phyloP scores from a whole-genome alignment of 768 basidiomycete species.

The Piloderma croceum region DNA sequence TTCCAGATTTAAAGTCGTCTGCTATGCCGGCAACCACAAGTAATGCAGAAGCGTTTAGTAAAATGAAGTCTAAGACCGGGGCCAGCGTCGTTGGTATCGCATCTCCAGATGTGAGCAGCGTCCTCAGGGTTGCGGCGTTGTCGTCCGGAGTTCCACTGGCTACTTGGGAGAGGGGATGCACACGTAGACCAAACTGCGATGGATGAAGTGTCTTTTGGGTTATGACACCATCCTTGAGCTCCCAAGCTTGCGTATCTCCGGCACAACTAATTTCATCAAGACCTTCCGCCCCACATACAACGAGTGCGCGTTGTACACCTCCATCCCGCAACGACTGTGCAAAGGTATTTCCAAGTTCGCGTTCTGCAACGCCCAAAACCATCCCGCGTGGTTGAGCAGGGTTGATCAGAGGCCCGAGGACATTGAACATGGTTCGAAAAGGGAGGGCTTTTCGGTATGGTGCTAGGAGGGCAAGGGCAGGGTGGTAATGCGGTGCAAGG shows the following conservation, averaged over 20 bases:
- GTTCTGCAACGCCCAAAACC: constrained; percentile 86
- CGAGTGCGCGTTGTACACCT: constrained; percentile 77
- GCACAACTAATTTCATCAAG: constrained; percentile 96
- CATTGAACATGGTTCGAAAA: constrained; percentile 95
- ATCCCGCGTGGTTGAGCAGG: constrained; percentile 82
- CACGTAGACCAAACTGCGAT: constrained; percentile 68
- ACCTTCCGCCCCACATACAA: constrained; percentile 89
- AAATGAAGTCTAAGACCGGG: constrained; percentile 78
- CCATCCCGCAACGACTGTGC: constrained; percentile 66
- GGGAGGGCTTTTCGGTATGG: constrained; percentile 83
- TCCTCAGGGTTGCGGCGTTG: constrained; percentile 71
- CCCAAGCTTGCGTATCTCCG: constrained; percentile 83
- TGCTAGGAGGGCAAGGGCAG: constrained; percentile 71
- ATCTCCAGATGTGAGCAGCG: constrained; percentile 54
- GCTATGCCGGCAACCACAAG: constrained; percentile 81
- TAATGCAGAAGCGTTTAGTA: constrained; percentile 86
- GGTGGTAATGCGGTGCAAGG: constrained; percentile 92
- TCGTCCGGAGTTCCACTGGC: constrained; percentile 68
- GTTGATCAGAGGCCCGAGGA: constrained; percentile 91
- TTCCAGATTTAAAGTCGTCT: constrained; percentile 62
- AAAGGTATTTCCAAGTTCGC: constrained; percentile 75
- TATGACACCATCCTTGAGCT: constrained; percentile 65
- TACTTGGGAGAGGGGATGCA: constrained; percentile 67
- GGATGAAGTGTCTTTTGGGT: constrained; percentile 59
- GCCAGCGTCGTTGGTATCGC: constrained; percentile 50